phyloP scores from a whole-genome alignment of 768 basidiomycete species.

The Lactarius hatsudake region DNA sequence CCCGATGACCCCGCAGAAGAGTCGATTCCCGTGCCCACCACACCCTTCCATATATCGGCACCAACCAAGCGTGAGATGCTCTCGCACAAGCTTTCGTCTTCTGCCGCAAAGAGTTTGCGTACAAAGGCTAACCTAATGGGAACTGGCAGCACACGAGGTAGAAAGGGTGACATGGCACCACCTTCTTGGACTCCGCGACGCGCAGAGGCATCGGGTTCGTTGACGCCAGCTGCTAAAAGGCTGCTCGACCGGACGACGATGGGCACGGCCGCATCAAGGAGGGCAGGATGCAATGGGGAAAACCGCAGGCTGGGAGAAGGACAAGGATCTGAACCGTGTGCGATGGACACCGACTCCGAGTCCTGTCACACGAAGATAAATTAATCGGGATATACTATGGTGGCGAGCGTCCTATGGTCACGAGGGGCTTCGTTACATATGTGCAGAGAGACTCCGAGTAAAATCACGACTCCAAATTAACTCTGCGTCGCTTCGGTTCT shows the following conservation, averaged over 20 bases:
- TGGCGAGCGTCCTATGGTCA: neutral
- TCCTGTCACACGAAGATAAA: constrained; percentile 34
- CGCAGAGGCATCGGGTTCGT: constrained; percentile 64
- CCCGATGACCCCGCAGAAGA: constrained; percentile 50
- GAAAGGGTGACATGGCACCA: constrained; percentile 69
- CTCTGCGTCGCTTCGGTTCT: constrained; percentile 56
- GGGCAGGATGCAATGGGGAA: constrained; percentile 71
- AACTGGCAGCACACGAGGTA: constrained; percentile 37
- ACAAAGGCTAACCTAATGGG: constrained; percentile 68
- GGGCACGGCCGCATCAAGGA: constrained; percentile 57
- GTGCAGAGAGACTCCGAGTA: constrained; percentile 17
- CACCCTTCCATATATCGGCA: constrained; percentile 76
- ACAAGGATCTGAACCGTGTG: constrained; percentile 60
- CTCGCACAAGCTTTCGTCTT: constrained; percentile 76
- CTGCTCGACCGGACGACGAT: constrained; percentile 71
- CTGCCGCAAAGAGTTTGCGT: constrained; percentile 77
- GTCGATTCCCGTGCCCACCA: constrained; percentile 43
- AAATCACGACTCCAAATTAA: constrained; percentile 31
- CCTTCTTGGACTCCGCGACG: constrained; percentile 77
- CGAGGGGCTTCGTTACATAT: constrained; percentile 13
- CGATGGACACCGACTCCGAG: constrained; percentile 80
- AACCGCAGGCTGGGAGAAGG: constrained; percentile 59
- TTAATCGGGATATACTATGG: constrained; percentile 2
- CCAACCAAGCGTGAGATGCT: constrained; percentile 79
- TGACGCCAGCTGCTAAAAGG: constrained; percentile 84